Evolutionary conservation across 2,329 filamentous ascomycete genomes (phyloP), one percentile per base, ranked within the genome.

Genomic region (Fusarium irregulare): DNA sequence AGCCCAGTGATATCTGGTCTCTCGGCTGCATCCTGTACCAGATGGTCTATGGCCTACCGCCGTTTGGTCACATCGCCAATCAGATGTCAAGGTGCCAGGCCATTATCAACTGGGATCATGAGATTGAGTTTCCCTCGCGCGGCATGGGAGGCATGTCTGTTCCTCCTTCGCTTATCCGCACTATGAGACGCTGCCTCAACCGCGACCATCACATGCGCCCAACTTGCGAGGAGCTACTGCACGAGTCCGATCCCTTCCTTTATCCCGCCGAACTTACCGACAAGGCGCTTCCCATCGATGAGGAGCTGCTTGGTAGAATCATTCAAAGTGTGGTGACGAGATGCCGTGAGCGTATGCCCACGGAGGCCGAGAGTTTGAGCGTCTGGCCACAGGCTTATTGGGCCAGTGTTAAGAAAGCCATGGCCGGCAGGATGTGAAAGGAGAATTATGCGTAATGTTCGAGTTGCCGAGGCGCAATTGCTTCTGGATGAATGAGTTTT

Each of bases 11-110:
- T 79, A 91, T 99, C 20, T 99, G 96, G 96, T 95, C 92, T 78
- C 82, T 99, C 16, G 96, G 96, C 20, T 99, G 96, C 77, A 98
- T 99, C 66, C 84, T 99, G 16, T 99, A 97, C 82, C 95, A 98
- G 78, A 97, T 99, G 92, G 93, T 95, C 1, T 99, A 99, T 77
- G 96, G 96, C n/a, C 87, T 91, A n/a, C 92, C 93, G 6, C 96
- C 96, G 0, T 99, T 99, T 76, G 94, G 91, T 16, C 94, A 98
- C 77, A 97, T 99, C 73, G 84, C 89, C 62, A 96, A 95, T 80
- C 93, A 91, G 76, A 93, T 97, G 83, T 89, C 92, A 40, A 90
- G 93, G 23, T 96, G 97, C 78, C 90, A 93, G 79, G 92, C 93
- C 64, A 96, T 97, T 76, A 92, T 94, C 72, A 93, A 95, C 79